phyloP scores from a whole-genome alignment of 768 basidiomycete genomes.

The Clathrus columnatus region DNA sequence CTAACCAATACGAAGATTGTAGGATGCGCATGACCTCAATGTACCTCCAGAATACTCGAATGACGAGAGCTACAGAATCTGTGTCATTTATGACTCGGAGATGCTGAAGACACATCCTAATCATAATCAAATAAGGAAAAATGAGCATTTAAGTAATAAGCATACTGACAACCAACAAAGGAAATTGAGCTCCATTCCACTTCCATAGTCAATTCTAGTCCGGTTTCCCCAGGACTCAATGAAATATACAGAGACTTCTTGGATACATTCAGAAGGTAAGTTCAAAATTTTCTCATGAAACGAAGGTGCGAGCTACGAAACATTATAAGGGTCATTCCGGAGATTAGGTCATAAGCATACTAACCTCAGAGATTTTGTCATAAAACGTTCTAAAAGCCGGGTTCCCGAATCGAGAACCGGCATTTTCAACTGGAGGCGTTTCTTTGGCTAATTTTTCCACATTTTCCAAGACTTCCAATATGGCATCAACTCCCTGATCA shows the following conservation, averaged over 20 bases:
- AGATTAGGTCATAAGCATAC: slow-evolving; percentile 9
- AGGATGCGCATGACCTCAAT: slow-evolving; percentile 74
- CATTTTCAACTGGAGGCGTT: slow-evolving; percentile 84
- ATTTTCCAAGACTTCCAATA: slow-evolving; percentile 55
- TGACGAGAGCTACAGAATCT: slow-evolving; percentile 70
- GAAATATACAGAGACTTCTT: slow-evolving; percentile 76
- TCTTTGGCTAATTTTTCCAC: slow-evolving; percentile 58
- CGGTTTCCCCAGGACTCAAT: slow-evolving; percentile 86
- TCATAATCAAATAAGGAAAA: neutral
- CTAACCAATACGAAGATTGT: slow-evolving; percentile 93
- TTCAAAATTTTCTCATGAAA: slow-evolving; percentile 54
- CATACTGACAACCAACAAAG: slow-evolving; percentile 84
- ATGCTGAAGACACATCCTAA: slow-evolving; percentile 72
- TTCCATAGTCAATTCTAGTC: slow-evolving; percentile 95
- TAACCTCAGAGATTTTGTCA: slow-evolving; percentile 67
- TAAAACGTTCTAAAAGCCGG: slow-evolving; percentile 93
- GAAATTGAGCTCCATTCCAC: slow-evolving; percentile 98
- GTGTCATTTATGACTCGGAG: slow-evolving; percentile 52
- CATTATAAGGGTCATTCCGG: neutral
- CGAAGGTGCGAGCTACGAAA: slow-evolving; percentile 37
- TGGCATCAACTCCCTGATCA: slow-evolving; percentile 50
- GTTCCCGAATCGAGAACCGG: slow-evolving; percentile 90
- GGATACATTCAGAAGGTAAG: slow-evolving; percentile 46
- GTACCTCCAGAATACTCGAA: slow-evolving; percentile 89
- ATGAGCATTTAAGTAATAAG: neutral